Percentiles rank a stretch among this genome's conserved stretches.
phyloP scores from a whole-genome alignment of 805 yeast genomes.

The Candida cerambycidarum region DNA sequence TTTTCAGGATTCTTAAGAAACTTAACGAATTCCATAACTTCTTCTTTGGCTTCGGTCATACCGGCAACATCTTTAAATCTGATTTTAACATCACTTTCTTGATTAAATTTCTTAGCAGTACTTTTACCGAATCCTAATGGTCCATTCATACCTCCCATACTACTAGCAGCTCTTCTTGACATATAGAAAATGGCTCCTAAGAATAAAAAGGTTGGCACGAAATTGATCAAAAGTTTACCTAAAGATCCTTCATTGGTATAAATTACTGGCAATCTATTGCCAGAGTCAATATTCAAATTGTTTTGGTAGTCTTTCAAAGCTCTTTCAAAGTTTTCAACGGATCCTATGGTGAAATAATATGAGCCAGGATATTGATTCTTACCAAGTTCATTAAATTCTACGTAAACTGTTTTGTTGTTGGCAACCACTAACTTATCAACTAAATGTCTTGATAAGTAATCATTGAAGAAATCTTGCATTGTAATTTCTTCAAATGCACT shows the following conservation, averaged over 20 bases:
- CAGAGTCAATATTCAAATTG: slow-evolving; percentile 58
- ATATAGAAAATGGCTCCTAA: slow-evolving; percentile 87
- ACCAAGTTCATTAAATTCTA: slow-evolving; percentile 65
- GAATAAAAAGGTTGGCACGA: slow-evolving; percentile 85
- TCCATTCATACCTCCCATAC: slow-evolving; percentile 57
- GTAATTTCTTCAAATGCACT: slow-evolving; percentile 55
- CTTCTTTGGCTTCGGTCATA: slow-evolving; percentile 93
- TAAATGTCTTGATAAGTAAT: slow-evolving; percentile 71
- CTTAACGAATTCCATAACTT: slow-evolving; percentile 95
- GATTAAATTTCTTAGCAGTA: slow-evolving; percentile 87
- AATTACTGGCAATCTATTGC: slow-evolving; percentile 75
- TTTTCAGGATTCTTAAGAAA: slow-evolving; percentile 88
- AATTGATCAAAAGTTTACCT: slow-evolving; percentile 62
- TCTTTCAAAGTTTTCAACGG: slow-evolving; percentile 83
- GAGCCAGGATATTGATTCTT: slow-evolving; percentile 43
- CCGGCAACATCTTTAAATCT: slow-evolving; percentile 97
- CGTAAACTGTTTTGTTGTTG: slow-evolving; percentile 73
- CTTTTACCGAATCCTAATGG: slow-evolving; percentile 84
- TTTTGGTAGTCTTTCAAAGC: slow-evolving; percentile 75
- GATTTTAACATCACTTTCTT: slow-evolving; percentile 85
- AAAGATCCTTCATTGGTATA: slow-evolving; percentile 73
- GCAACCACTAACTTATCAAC: slow-evolving; percentile 75
- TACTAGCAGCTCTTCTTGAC: slow-evolving; percentile 56
- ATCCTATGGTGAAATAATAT: slow-evolving; percentile 72
- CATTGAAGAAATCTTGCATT: slow-evolving; percentile 86